Base-by-base conservation (phyloP, 2,329 filamentous ascomycete species). In the Chaetothyriales sp. region DNA sequence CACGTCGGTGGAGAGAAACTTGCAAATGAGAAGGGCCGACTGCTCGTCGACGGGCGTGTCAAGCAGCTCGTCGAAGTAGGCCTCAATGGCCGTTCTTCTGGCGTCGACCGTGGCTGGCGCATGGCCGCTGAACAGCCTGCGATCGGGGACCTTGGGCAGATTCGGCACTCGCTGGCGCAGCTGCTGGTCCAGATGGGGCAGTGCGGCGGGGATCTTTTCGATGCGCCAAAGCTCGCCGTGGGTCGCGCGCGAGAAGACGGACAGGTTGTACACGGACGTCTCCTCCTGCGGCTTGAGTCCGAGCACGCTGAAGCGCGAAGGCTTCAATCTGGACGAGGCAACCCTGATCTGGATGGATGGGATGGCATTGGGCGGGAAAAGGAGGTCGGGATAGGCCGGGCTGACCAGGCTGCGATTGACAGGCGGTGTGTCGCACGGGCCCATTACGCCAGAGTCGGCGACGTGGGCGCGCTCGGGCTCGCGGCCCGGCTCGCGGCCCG, bases 101-200 rank as follows among this genome's bases (percentile, higher is more conserved):
- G 88, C 85, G 70, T 98, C 92, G 47, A 98, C 80, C 66, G 90
- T 94, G 5, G 89, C 89, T 4, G 92, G 92, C 2, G 92, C 86
- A 68, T 98, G 90, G 0, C 92, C 92, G 56, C 77, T 88, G 66
- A 98, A 98, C 4, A 98, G 73, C 2, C 81, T 82, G 56, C 86
- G 80, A 57, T 98, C 92, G 0, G 92, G 92, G 2, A 89, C 79
- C 65, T 74, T 88, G 9, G 82, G 85, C 9, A 78, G 78, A 62
- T 94, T 89, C 5, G 76, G 70, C n/a, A 78, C 70, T 46, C 83
- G 79, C 51, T 85, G 80, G 66, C 86, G 89, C 56, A 98, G 70
- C 53, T 86, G 81, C 51, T 86, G 78, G 64, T 97, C 90, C 37
- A 98, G 74, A 58, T 83, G 82, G n/a, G 81, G 77, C 25, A 98